Percentiles rank a stretch among this genome's conserved stretches.
Conservation (phyloP, 2,329 filamentous ascomycete species). For the Fusarium foetens region DNA sequence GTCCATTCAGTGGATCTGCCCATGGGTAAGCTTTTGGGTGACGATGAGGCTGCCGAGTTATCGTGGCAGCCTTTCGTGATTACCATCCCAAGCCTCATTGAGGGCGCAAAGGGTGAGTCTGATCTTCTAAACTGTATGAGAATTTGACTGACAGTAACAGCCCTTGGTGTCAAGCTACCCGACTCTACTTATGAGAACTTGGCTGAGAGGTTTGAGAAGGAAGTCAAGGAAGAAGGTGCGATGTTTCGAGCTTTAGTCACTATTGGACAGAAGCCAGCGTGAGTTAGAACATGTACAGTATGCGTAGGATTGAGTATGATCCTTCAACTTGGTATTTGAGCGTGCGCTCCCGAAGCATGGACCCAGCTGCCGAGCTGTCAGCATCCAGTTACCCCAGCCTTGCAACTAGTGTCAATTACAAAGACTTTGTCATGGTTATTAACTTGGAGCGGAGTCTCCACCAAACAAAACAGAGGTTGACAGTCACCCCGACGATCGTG, state of each 20-base stretch:
- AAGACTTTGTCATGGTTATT: background rate
- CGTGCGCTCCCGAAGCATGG: background rate
- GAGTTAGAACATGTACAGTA: background rate
- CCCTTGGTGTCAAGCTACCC: background rate
- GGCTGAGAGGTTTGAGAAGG: conserved; percentile 16
- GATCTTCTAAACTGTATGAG: fast-evolving
- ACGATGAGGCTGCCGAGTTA: background rate
- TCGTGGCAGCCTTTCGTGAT: conserved; percentile 8
- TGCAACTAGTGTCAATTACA: background rate
- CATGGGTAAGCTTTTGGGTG: conserved; percentile 8
- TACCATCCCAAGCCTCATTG: conserved; percentile 6
- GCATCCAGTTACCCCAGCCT: background rate
- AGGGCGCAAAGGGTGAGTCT: conserved; percentile 7
- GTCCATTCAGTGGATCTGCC: conserved; percentile 2
- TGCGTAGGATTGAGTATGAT: background rate
- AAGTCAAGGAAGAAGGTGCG: conserved; percentile 2
- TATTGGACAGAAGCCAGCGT: conserved; percentile 1
- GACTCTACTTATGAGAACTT: background rate
- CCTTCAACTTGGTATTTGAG: background rate
- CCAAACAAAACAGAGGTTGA: background rate
- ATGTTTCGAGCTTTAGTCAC: conserved; percentile 7
- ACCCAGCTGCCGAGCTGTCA: background rate
- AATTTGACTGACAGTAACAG: background rate
- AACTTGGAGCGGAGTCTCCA: background rate
- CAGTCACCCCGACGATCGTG: background rate